phyloP scores from a whole-genome alignment of 2,329 filamentous ascomycete genomes.

The Calonectria henricotiae region DNA sequence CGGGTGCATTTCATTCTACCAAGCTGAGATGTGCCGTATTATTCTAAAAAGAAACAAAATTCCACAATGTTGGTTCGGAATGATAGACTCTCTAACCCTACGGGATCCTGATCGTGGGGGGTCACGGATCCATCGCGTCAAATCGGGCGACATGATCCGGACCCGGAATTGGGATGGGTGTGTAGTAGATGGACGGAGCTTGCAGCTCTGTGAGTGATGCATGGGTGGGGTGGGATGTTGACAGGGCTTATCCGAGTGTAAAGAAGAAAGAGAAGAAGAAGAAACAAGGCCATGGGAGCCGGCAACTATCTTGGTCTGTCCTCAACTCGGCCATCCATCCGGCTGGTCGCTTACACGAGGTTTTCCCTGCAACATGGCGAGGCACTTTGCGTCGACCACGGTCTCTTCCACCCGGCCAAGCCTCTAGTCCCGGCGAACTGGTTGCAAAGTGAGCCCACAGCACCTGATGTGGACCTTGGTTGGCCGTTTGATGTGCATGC shows the following conservation, averaged over 20 bases:
- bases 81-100: neutral
- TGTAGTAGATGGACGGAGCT: neutral
- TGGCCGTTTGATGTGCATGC: conserved; percentile 18
- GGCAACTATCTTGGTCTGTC: neutral
- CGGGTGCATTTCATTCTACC: too few species aligned
- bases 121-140: conserved; percentile 23
- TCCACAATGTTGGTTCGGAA: neutral
- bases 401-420: conserved; percentile 32
- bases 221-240: neutral
- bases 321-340: neutral
- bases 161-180: neutral
- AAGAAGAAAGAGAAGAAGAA: neutral
- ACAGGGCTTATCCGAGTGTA: neutral
- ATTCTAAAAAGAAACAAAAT: neutral
- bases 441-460: conserved; percentile 34
- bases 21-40: neutral
- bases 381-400: conserved; percentile 18
- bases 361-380: neutral
- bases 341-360: neutral
- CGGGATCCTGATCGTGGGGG: conserved; percentile 31
- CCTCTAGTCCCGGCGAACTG: conserved; percentile 10
- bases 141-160: conserved; percentile 27
- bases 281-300: neutral
- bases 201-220: neutral
- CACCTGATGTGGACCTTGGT: conserved; percentile 18